Base-by-base conservation (phyloP, 257 asterid genomes). In the Ilex asprella region DNA sequence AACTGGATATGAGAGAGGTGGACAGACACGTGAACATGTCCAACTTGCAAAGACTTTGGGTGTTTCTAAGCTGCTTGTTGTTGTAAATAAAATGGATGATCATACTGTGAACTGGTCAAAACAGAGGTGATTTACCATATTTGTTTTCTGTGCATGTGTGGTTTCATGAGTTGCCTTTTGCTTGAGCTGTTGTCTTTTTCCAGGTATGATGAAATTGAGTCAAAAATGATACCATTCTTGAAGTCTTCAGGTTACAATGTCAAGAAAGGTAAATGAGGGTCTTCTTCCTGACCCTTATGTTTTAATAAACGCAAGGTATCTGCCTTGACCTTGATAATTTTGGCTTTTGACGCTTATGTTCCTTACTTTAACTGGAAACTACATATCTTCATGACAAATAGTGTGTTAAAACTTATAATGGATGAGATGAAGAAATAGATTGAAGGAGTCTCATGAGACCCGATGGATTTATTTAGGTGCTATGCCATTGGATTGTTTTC, bases 1-100 rank as follows among this genome's bases (percentile, higher is more conserved):
- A 78, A 87, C 99, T 76, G 97, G 99, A 65, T 93, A 83, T 71
- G 97, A 93, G 81, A 89, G 88, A 84, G 97, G 99, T 76, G 99
- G 97, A 43, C 99, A 93, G 79, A 93, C 99, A 54, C 93, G 99
- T 41, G 99, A 93, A 68, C 97, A 89, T 67, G 99, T 93, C 62
- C 99, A 86, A 66, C 95, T 93, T 59, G 99, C 99, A 47, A 93
- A 89, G 80, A 93, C 99, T 35, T 78, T 93, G 63, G 97, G 96
- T 31, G 97, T 93, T 59, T 67, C 97, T 60, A 93, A 87, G 87
- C 82, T 93, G 68, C 77, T 93, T 50, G 95, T 93, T 58, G 99
- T 84, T 59, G 95, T 93, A 60, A 93, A 93, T 79, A 93, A 93
- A 77, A 89, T 93, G 99, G 99, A 89, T 13, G 99, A 93, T n/a